Base-by-base conservation (phyloP, 2,329 filamentous ascomycete species). In the Sarocladium oryzae region DNA sequence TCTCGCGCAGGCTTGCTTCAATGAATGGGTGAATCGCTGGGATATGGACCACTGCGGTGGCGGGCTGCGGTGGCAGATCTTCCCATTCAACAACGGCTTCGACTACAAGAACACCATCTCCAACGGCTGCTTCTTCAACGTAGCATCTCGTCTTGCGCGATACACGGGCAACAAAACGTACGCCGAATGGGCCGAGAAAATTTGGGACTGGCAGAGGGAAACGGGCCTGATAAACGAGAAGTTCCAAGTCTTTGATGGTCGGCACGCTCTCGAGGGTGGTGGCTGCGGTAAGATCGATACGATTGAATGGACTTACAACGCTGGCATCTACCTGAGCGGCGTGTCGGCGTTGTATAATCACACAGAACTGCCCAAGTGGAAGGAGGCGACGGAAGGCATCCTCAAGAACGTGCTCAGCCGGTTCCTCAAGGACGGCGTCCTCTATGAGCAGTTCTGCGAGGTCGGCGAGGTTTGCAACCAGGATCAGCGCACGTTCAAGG, bases 41-140 rank as follows among this genome's bases (percentile, higher is more conserved):
- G 84, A 93, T 58, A 70, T 68, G 2, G 60, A 68, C 0, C 56
- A 63, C 51, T 95, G 89, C 65, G 73, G 70, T 43, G 89, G 89
- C 48, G 89, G 89, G 9, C 68, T 95, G 57, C 81, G 86, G 56
- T 95, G 90, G 90, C 89, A 95, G 69, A 86, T 95, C 55, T 91
- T 85, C 69, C 75, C 80, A 11, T 88, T 84, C 69, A 90, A 90
- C 69, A 79, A 75, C 52, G 88, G 88, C 48, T 84, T 72, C 68
- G 73, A 79, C 65, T 85, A 85, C 70, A 85, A 86, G 61, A 86
- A 86, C 67, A 75, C 78, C 20, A 84, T 86, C 57, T 80, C 81
- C 43, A 86, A 86, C 68, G 82, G 82, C 6, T 83, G 81, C 66
- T 85, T 86, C 66, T 85, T 86, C 69, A 84, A 86, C 63, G 63